Evolutionary conservation across 495 filamentous ascomycete species (phyloP), one percentile per base, ranked within the genome.

Genomic region (Tricharina praecox): DNA sequence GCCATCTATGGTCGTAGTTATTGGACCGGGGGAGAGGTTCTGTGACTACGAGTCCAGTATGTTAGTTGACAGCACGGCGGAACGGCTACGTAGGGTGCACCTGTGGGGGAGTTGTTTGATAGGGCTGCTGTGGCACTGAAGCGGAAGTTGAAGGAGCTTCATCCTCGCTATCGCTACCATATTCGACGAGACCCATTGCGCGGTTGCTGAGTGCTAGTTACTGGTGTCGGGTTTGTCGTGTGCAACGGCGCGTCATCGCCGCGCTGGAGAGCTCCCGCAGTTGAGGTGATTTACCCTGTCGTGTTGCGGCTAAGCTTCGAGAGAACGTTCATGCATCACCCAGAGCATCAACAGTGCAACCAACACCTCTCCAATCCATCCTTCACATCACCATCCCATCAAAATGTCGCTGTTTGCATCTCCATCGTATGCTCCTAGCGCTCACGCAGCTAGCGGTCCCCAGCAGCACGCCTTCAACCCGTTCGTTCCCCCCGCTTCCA

Each of bases 391-490:
- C 24, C 40, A 26, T 43, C 40, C n/a, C 43, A 46, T 33, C 43
- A 34, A 33, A 33, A 46, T 46, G 43, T 46, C 28, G 9, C 28
- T 46, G 1, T 34, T 46, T 35, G 43, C 43, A 46, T 3, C 43
- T 23, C 43, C 43, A 33, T 19, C 30, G 5, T 33, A 33, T 16
- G 8, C 43, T 8, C 26, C 10, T 9, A 34, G 19, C 20, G 28
- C 8, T n/a, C 23, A 24, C 13, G 20, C 18, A 35, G 25, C 39
- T 28, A 28, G 43, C 28, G 43, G 15, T 11, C 25, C 28, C 25
- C 18, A 11, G 13, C 25, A 46, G 30, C 43, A 95, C 66, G 73
- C 77, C 54, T 96, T 96, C 68, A 86, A 95, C 64, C 90, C 90
- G 90, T 95, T 75, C 62, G 74, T 41, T 38, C 45, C 36, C 42